Evolutionary conservation across 140 eudicot genomes (phyloP), one percentile per base, ranked within the genome.

Genomic region (Anethum foeniculum): DNA sequence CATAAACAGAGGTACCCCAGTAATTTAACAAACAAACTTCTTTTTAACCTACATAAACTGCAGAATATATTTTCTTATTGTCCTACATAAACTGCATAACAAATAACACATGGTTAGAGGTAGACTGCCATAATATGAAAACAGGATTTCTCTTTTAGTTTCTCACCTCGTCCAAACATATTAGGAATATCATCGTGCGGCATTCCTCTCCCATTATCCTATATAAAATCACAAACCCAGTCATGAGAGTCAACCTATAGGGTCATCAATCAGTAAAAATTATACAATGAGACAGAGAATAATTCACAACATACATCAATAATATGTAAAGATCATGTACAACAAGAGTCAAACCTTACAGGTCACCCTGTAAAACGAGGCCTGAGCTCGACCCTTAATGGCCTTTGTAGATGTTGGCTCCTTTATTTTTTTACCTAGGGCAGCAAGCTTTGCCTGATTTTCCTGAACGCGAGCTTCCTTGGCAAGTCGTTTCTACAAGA

Each of bases 171-270:
- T 87, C 99, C 99, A 87, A 95, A 95, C 99, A 95, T 95, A 79
- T 95, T 95, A 43, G 99, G 99, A 69, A 95, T 95, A 85, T 95
- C 99, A 85, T 95, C 99, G 80, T 95, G 99, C 44, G 97, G 90
- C 98, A 92, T 95, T 86, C 99, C 99, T 88, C 88, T 93, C 89
- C 99, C 99, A 86, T 95, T 95, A 82, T 95, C 99, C 99, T 95
- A 80, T 79, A 87, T 38, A 80, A 68, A 32, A 82, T 21, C 41
- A 5, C 44, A 77, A 81, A 41, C 32, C 46, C 38, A 77, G 65
- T 81, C 76, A 73, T n/a, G 43, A 76, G 58, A 77, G 77, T 76
- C 71, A 52, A 71, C 23, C 46, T 1, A 72, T n/a, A 25, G 48
- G 77, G 77, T 71, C 52, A 13, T 64, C 5, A 46, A 30, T 73